A percentile compares a stretch with the other conserved stretches of the same genome.
Evolutionary conservation across 495 filamentous ascomycete species (phyloP).

Genomic region (Aspergillus sclerotiicarbonarius): DNA sequence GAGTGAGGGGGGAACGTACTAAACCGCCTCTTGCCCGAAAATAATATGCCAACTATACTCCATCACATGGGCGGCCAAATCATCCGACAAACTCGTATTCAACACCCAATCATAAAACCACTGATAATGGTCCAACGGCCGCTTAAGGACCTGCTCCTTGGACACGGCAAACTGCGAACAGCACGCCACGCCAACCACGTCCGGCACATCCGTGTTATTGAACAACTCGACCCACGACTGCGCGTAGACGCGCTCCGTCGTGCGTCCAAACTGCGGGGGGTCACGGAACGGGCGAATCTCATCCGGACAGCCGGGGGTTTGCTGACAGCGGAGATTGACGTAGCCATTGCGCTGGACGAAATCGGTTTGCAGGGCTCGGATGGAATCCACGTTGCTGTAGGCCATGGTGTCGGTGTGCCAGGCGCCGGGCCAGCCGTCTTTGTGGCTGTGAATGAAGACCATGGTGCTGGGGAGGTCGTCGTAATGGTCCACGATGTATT

Average conservation of each 20-base stretch:
- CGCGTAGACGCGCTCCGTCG: conserved; percentile 37
- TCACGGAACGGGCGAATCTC: conserved; percentile 43
- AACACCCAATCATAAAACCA: conserved; percentile 61
- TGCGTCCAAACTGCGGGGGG: conserved; percentile 52
- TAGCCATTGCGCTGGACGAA: conserved; percentile 38
- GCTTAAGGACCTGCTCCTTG: conserved; percentile 47
- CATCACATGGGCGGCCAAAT: conserved; percentile 45
- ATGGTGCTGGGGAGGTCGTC: conserved; percentile 39
- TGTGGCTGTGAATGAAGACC: conserved; percentile 46
- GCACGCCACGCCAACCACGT: conserved; percentile 53
- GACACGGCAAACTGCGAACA: conserved; percentile 71
- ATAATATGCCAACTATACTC: conserved; percentile 58
- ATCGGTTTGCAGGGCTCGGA: conserved; percentile 37
- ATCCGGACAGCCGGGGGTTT: conserved; percentile 39
- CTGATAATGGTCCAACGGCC: conserved; percentile 53
- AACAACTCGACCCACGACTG: conserved; percentile 46
- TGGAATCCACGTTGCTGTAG: conserved; percentile 43
- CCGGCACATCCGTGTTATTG: conserved; percentile 42
- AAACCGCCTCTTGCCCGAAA: conserved; percentile 52
- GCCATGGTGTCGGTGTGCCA: conserved; percentile 50
- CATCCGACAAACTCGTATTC: conserved; percentile 44
- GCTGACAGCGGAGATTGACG: conserved; percentile 43
- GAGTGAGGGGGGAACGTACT: conserved; percentile 30
- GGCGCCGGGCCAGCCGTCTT: conserved; percentile 36
- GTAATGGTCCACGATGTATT: conserved; percentile 49